phyloP scores from a whole-genome alignment of 164 flowering plant species.

The Houttuynia cordata region DNA sequence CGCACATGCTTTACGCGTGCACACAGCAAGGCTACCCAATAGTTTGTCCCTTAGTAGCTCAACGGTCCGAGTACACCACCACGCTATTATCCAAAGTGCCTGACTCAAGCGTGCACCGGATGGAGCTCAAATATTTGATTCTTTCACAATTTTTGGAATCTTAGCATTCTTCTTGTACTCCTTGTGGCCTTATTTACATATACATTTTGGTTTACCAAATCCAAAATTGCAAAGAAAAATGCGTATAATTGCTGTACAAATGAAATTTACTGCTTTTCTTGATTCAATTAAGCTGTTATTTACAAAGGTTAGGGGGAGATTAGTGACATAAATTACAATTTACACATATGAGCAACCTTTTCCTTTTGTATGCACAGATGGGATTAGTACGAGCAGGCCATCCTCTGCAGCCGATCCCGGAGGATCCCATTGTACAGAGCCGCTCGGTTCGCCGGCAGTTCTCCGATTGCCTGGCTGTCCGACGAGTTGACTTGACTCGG shows the following conservation, averaged over 20 bases:
- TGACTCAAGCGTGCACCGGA: too few relatives aligned
- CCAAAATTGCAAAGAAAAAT: background rate
- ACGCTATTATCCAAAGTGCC: too few relatives aligned
- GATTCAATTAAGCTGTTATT: background rate
- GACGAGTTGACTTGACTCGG: background rate
- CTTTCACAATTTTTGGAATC: too few relatives aligned
- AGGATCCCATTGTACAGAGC: slow-evolving; percentile 70
- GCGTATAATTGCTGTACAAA: background rate
- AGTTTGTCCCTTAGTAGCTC: too few relatives aligned
- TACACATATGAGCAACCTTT: background rate
- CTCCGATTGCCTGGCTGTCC: background rate
- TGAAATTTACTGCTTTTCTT: background rate
- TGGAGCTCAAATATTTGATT: too few relatives aligned
- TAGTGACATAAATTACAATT: background rate
- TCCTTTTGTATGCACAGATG: background rate
- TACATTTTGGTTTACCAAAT: background rate
- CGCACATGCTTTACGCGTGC: too few relatives aligned
- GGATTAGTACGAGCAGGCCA: slow-evolving; percentile 24
- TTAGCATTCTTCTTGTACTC: too few relatives aligned
- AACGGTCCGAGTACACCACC: too few relatives aligned
- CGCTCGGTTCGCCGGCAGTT: slow-evolving; percentile 49
- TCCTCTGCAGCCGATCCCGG: slow-evolving; percentile 45
- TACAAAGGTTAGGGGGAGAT: background rate
- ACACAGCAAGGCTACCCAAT: too few relatives aligned
- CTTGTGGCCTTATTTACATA: too few relatives aligned